Evolutionary conservation across 257 asterid genomes (phyloP).

Genomic region (Solanum chaucha): DNA sequence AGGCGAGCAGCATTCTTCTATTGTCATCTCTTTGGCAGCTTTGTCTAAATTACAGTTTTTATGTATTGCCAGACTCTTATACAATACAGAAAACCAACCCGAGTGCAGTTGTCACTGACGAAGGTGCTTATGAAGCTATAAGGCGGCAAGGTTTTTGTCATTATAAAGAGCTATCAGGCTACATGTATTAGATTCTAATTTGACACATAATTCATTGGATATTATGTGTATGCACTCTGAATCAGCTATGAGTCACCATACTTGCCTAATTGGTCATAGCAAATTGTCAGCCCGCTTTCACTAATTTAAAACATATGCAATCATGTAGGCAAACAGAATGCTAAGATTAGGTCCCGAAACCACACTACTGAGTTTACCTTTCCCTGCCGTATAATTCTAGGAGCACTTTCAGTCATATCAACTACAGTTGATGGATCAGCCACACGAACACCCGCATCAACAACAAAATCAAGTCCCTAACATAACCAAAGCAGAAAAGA

Average conservation of each 20-base stretch:
- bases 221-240: background rate
- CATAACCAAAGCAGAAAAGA: background rate
- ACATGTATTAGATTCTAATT: background rate
- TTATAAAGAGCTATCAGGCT: background rate
- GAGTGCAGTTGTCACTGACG: background rate
- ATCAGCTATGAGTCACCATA: background rate
- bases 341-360: background rate
- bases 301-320: background rate
- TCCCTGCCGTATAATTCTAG: conserved; percentile 58
- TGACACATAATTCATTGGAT: background rate
- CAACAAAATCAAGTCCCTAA: conserved; percentile 91
- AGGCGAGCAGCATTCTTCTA: background rate
- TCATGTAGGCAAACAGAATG: background rate
- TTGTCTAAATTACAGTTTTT: background rate
- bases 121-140: background rate
- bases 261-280: background rate
- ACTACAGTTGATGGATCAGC: conserved; percentile 93
- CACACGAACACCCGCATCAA: conserved; percentile 70
- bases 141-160: background rate
- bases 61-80: background rate
- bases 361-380: conserved; percentile 37
- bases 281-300: background rate
- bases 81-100: background rate
- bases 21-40: background rate
- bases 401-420: conserved; percentile 66